Evolutionary conservation across 2,329 filamentous ascomycete species (phyloP).

Genomic region (Catunica adiposa): DNA sequence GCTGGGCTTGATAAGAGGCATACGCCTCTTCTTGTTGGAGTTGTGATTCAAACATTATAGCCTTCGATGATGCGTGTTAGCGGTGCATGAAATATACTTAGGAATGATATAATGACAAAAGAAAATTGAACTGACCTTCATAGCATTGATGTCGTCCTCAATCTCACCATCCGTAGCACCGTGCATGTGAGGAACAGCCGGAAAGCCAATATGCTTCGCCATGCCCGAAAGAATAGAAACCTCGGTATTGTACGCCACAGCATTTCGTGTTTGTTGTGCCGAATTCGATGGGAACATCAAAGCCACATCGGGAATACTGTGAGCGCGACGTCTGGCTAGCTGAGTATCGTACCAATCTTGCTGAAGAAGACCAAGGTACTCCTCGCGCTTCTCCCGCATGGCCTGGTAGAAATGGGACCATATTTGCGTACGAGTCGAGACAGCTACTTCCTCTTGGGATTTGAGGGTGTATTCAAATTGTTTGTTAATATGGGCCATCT

Average conservation of each 20-base stretch:
- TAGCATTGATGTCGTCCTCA: slow-evolving; percentile 75
- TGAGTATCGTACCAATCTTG: slow-evolving; percentile 89
- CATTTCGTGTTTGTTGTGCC: slow-evolving; percentile 64
- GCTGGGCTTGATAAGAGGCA: background rate
- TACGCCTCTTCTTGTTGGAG: slow-evolving; percentile 1
- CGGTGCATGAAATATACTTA: background rate
- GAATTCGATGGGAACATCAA: slow-evolving; percentile 64
- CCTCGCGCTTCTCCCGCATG: slow-evolving; percentile 67
- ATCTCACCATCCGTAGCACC: slow-evolving; percentile 56
- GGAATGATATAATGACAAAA: background rate
- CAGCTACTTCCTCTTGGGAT: slow-evolving; percentile 55
- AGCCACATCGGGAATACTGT: slow-evolving; percentile 65
- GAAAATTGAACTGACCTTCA: slow-evolving; percentile 43
- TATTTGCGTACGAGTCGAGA: slow-evolving; percentile 70
- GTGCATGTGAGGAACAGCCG: slow-evolving; percentile 73
- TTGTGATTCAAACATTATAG: slow-evolving; percentile 11
- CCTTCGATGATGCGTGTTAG: slow-evolving; percentile 7
- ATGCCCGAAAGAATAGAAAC: slow-evolving; percentile 81
- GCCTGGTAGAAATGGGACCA: slow-evolving; percentile 84
- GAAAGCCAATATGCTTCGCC: slow-evolving; percentile 91
- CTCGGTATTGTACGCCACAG: slow-evolving; percentile 85
- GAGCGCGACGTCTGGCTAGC: slow-evolving; percentile 66
- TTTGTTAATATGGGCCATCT: slow-evolving; percentile 57
- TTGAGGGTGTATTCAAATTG: slow-evolving; percentile 58
- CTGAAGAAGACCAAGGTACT: slow-evolving; percentile 62